Base-by-base conservation (phyloP, 2,329 filamentous ascomycete species). In the Fusarium austroafricanum region DNA sequence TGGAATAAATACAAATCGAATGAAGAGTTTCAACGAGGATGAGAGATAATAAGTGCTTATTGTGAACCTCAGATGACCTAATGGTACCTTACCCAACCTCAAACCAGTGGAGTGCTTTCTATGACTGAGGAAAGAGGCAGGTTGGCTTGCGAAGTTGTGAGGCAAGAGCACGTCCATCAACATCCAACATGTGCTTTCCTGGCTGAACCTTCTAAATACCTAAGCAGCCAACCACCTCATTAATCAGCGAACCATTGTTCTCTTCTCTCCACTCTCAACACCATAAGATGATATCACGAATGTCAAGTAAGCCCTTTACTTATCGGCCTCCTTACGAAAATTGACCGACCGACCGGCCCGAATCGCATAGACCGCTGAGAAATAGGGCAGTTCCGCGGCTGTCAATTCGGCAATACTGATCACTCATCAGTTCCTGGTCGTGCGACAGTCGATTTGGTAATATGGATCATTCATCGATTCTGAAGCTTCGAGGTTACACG, bases 401-500 rank as follows among this genome's bases (percentile, higher is more conserved):
- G 44, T 60, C 40, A 49, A 23, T 33, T 17, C 33, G 33, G 35
- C 18, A 55, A 55, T 55, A 44, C 31, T 56, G 52, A 49, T 63
- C 49, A 50, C 47, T 52, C 55, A 45, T 47, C 60, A 43, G 23
- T 55, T 31, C 31, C 38, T 31, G 35, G 20, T 50, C 29, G 26
- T 35, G 44, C 33, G 50, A 37, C 54, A 33, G 39, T 60, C 37
- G 54, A 23, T 17, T 17, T 15, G 33, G 35, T 26, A 55, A 55
- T 55, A 44, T 28, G 47, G 52, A 49, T 63, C 49, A 50, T 40
- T 52, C 55, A 45, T 47, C 60, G 39, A 29, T 55, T 37, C 31
- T 35, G 39, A 47, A 33, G 46, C 43, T 56, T 49, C 52, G 6
- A 57, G 50, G 61, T 69, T 55, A 46, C 57, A 64, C 50, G 44